Base-by-base conservation (phyloP, 1,284 basidiomycete genomes). In the Leccinum pallidistipes region DNA sequence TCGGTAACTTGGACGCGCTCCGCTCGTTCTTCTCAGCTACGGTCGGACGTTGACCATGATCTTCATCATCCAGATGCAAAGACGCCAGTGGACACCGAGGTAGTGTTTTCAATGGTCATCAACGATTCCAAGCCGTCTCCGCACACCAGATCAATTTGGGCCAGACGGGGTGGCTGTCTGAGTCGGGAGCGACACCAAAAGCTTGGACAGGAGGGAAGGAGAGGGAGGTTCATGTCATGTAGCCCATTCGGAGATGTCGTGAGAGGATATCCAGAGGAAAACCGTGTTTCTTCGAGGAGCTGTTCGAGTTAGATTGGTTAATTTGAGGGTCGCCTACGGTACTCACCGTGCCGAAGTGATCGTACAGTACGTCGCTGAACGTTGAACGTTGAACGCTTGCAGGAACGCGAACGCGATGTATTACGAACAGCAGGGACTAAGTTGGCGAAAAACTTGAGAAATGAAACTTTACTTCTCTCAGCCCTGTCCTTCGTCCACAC, bases 271-370 rank as follows among this genome's bases (percentile, higher is more conserved):
- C 96, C 96, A 64, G 94, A 91, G 1, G 89, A 83, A 72, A 98
- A 95, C 49, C 98, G 81, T 63, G 94, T 97, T 77, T 98, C 95
- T 78, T 98, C 96, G 29, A 98, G 84, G 36, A 98, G 85, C 92
- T 97, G 54, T 3, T 38, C 12, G 51, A 59, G 58, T 66, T 16
- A 56, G 56, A 56, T 1, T 38, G 1, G 76, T 97, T 95, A 65
- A 95, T 69, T 90, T 92, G 68, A 98, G 79, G 1, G 87, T 90
- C 7, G 87, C 84, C 52, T 36, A 36, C 36, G 36, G 81, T 78
- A 49, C 81, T 83, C 29, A 86, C 76, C 29, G 78, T 77, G 18
- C 68, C 74, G 18, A 98, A 89, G 74, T 98, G 98, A 63, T 97
- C 94, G 55, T 83, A 80, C 40, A 98, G 79, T 50, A 95, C 91